Conservation (phyloP, 257 asterid species). For the Avicennia marina region DNA sequence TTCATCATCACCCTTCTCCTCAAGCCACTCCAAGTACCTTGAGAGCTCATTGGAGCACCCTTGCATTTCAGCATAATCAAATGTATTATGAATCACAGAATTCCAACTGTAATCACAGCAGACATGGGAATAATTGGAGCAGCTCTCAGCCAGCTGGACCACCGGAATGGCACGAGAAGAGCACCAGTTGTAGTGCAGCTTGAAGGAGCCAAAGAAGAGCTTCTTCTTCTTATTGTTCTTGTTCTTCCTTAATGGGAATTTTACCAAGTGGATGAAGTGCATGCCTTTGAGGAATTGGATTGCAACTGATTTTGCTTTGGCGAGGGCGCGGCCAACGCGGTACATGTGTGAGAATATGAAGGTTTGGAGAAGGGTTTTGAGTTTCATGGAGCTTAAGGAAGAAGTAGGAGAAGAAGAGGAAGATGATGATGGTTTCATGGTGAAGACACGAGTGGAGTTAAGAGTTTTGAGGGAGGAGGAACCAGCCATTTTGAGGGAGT, state of each 20-base stretch:
- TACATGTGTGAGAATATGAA: slow-evolving; percentile 55
- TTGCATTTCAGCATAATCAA: slow-evolving; percentile 13
- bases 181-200: slow-evolving; percentile 75
- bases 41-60: slow-evolving; percentile 27
- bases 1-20: slow-evolving; percentile 16
- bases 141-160: background rate
- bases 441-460: slow-evolving; percentile 31
- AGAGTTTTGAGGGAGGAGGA: slow-evolving; percentile 41
- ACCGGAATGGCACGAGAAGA: slow-evolving; percentile 47
- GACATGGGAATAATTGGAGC: slow-evolving; percentile 7
- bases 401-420: slow-evolving; percentile 36
- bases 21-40: too few species aligned
- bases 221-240: slow-evolving; percentile 30
- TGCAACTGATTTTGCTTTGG: slow-evolving; percentile 47
- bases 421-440: slow-evolving; percentile 31
- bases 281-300: slow-evolving; percentile 41
- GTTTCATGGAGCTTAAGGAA: slow-evolving; percentile 44
- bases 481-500: slow-evolving; percentile 24
- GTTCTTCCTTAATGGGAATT: slow-evolving; percentile 27
- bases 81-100: too few species aligned
- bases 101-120: slow-evolving; percentile 43
- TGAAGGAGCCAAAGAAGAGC: slow-evolving; percentile 60
- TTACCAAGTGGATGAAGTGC: slow-evolving; percentile 27
- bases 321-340: slow-evolving; percentile 35
- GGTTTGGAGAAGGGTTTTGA: slow-evolving; percentile 51